Evolutionary conservation across 1,284 basidiomycete genomes (phyloP).

Genomic region (Leccinum subatratum): DNA sequence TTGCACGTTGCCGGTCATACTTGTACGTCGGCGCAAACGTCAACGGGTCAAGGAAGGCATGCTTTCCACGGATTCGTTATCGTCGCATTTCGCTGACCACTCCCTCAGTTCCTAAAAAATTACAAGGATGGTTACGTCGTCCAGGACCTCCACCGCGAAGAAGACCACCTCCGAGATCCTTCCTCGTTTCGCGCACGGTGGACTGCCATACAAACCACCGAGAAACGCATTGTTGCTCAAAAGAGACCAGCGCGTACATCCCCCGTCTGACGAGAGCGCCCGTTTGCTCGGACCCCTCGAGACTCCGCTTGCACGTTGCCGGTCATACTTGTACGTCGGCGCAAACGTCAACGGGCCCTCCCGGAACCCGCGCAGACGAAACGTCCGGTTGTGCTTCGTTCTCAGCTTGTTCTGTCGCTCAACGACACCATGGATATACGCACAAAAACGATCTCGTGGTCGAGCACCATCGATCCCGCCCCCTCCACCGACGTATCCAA

Average conservation of each 20-base stretch:
- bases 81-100: conserved; percentile 6
- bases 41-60: conserved; percentile 69
- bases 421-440: conserved; percentile 34
- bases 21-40: too few species aligned
- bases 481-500: conserved; percentile 83
- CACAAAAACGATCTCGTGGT: conserved; percentile 92
- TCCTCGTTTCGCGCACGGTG: conserved; percentile 91
- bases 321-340: conserved; percentile 97
- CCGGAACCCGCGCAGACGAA: conserved; percentile 77
- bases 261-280: conserved; percentile 46
- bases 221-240: conserved; percentile 63
- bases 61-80: conserved; percentile 14
- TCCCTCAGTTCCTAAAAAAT: conserved; percentile 50
- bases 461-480: conserved; percentile 93
- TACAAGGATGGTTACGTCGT: conserved; percentile 58
- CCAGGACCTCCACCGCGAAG: conserved; percentile 83
- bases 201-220: conserved; percentile 75
- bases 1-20: conserved; percentile 59
- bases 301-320: conserved; percentile 59
- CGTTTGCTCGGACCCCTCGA: conserved; percentile 70
- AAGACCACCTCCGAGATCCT: conserved; percentile 91
- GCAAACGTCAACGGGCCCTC: conserved; percentile 81
- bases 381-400: conserved; percentile 69
- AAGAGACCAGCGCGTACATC: conserved; percentile 42
- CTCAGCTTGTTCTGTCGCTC: neutral